These are phyloP conservation scores for Fusarium brachygibbosum DNA, from an alignment of 2,329 filamentous ascomycete genomes.

Conservation along the genomic window DNA sequence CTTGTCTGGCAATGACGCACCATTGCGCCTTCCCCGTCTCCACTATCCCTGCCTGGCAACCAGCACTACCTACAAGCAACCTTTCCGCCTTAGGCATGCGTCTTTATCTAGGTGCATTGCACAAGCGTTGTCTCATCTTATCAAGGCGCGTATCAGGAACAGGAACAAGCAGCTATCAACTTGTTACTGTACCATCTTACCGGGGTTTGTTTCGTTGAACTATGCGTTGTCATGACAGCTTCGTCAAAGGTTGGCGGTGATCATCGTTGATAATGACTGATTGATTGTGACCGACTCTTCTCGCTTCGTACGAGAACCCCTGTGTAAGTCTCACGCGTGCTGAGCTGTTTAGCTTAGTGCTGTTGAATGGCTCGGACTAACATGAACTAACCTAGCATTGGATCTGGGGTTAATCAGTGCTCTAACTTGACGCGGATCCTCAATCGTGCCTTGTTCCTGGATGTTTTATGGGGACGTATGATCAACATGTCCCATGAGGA, in stretches of 20 bases:
- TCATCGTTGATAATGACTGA: constrained; percentile 7
- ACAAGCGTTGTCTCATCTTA: constrained; percentile 39
- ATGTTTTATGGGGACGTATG: background rate
- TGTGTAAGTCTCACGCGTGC: constrained; percentile 18
- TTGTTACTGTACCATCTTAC: constrained; percentile 1
- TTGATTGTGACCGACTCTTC: constrained; percentile 7
- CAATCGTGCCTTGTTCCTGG: constrained; percentile 26
- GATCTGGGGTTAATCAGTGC: constrained; percentile 18
- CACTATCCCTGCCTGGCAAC: constrained; percentile 49
- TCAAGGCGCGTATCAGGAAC: constrained; percentile 33
- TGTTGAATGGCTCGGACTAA: constrained; percentile 20
- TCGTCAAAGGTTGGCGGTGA: constrained; percentile 11
- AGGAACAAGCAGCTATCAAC: constrained; percentile 34
- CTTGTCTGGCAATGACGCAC: constrained; percentile 50
- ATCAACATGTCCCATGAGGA: background rate
- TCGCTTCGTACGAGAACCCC: constrained; percentile 19
- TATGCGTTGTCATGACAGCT: constrained; percentile 32
- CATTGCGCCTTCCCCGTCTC: constrained; percentile 39
- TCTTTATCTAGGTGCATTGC: constrained; percentile 17
- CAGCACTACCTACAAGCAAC: constrained; percentile 24
- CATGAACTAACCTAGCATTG: background rate
- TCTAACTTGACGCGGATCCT: constrained; percentile 22
- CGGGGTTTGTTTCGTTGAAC: constrained; percentile 9
- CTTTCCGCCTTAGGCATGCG: constrained; percentile 50
- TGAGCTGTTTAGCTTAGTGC: constrained; percentile 20